Conservation (phyloP, 768 basidiomycete species). For the Amanita thiersii region DNA sequence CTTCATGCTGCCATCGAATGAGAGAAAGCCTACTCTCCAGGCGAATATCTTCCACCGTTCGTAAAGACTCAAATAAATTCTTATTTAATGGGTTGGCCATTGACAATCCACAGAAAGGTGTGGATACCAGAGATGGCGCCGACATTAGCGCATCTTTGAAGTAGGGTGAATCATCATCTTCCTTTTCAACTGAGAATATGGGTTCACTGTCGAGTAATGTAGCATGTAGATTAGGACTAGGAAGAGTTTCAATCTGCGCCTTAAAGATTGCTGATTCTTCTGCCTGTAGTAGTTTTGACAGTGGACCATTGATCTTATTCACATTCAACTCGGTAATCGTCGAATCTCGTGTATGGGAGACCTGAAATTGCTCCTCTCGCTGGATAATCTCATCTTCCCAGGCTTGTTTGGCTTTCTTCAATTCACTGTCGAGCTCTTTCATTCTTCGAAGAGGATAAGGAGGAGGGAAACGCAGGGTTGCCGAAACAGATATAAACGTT, state of each 20-base stretch:
- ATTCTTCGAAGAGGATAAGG: constrained; percentile 84
- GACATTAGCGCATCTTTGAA: constrained; percentile 17
- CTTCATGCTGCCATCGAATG: constrained; percentile 75
- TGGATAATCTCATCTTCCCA: constrained; percentile 87
- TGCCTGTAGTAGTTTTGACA: neutral
- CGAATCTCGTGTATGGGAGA: constrained; percentile 33
- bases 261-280: constrained; percentile 42
- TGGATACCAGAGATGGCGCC: constrained; percentile 13
- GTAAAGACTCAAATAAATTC: constrained; percentile 38
- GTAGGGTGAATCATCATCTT: constrained; percentile 22
- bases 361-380: constrained; percentile 57
- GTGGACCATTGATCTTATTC: neutral
- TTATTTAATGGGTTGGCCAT: constrained; percentile 18
- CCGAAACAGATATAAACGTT: constrained; percentile 91
- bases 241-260: constrained; percentile 58
- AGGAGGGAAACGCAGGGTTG: constrained; percentile 86
- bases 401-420: constrained; percentile 58
- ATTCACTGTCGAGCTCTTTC: constrained; percentile 78
- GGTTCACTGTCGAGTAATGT: constrained; percentile 27
- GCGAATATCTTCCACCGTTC: constrained; percentile 60
- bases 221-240: constrained; percentile 22
- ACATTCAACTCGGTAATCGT: constrained; percentile 24
- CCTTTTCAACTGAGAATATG: constrained; percentile 20
- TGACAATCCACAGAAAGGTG: constrained; percentile 7
- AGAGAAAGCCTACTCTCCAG: constrained; percentile 65